Conservation (phyloP, 805 yeast species). For the Metschnikowia anglica region DNA sequence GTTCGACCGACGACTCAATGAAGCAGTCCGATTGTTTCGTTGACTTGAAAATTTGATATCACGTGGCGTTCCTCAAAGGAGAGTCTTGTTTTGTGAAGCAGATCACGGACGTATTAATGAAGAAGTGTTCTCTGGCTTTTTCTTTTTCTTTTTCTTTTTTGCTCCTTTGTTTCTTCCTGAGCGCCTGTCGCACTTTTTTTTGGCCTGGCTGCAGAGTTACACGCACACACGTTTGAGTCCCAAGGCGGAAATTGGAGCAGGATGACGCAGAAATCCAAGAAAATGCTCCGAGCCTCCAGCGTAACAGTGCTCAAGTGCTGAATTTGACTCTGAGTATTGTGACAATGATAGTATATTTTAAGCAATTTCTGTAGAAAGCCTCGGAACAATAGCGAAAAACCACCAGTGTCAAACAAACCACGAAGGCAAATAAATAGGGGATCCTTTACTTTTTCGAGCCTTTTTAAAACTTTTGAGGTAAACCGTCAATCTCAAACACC, state of each 20-base stretch:
- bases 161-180: background rate
- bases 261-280: slow-evolving; percentile 2
- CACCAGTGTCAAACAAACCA: too few species aligned
- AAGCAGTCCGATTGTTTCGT: too few species aligned
- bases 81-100: background rate
- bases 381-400: too few species aligned
- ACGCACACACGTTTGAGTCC: slow-evolving; percentile 3
- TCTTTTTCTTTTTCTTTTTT: slow-evolving; percentile 2
- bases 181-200: slow-evolving; percentile 8
- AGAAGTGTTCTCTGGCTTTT: background rate
- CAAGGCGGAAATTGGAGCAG: background rate
- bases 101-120: slow-evolving; percentile 1
- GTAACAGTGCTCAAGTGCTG: background rate
- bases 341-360: background rate
- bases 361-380: too few species aligned
- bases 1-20: background rate
- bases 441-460: too few species aligned
- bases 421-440: too few species aligned
- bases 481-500: background rate
- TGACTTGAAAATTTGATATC: too few species aligned
- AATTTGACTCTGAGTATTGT: background rate
- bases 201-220: slow-evolving; percentile 10
- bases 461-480: background rate
- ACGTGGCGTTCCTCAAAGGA: background rate
- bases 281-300: background rate